Base-by-base conservation (phyloP, 768 basidiomycete genomes). In the Trichaptum fuscoviolaceum region DNA sequence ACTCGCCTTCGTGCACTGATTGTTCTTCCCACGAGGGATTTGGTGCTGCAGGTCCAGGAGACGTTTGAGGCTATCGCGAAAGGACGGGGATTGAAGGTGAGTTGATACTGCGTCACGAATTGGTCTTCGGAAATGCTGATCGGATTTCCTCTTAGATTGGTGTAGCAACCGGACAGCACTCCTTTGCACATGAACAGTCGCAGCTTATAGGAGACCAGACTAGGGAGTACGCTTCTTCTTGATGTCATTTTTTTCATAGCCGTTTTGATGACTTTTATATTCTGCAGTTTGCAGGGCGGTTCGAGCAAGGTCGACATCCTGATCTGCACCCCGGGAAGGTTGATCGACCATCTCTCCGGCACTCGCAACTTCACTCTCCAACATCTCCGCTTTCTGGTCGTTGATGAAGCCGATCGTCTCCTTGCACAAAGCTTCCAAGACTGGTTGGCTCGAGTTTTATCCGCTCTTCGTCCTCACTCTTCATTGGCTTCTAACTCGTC, bases 331-430 rank as follows among this genome's bases (percentile, higher is more conserved):
- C 97, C 97, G 0, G 97, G 97, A 35, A 83, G 97, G 60, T 75
- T 99, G 61, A 97, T 98, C 34, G 97, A 99, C 73, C 97, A 99
- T 75, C 78, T 99, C 42, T 87, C 86, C 63, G 88, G 87, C 26
- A 98, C 97, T 0, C 87, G 85, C 0, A 94, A 95, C 69, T 97
- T 98, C 75, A 90, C 93, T 1, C 77, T 99, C 34, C 95, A 97
- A 71, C 95, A 99, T 75, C 83, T 99, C 7, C 89, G 96, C n/a
- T 99, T 95, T 76, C 80, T 99, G 67, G 96, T 94, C 72, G 93
- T 99, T 65, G 97, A 99, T 75, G 97, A 99, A 78, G 97, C 97
- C 0, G 97, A 99, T 74, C 86, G 95, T n/a, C 83, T 99, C 0
- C 83, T 99, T 9, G 90, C 92, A 10, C 95, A 98, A 74, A 94